Conservation (phyloP, 2,329 filamentous ascomycete genomes). For the Samsoniella hepiali region DNA sequence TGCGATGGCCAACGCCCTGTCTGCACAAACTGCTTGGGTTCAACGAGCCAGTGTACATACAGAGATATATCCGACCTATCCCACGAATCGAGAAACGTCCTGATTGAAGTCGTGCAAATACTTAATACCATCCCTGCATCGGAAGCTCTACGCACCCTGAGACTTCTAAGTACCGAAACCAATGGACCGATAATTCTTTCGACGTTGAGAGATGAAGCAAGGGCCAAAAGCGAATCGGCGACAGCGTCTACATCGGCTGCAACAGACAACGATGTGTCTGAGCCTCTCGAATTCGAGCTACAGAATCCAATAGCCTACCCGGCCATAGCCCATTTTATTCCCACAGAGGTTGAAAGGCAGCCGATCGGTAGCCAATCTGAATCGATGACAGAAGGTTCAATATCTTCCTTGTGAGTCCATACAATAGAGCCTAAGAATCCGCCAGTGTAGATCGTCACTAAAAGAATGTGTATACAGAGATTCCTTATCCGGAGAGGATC, state of each 20-base stretch:
- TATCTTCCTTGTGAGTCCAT: neutral
- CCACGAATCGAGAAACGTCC: conserved; percentile 16
- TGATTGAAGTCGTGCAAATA: conserved; percentile 26
- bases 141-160: conserved; percentile 23
- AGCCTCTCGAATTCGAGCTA: conserved; percentile 27
- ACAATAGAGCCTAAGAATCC: neutral
- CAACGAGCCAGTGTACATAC: conserved; percentile 22
- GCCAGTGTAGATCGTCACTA: neutral
- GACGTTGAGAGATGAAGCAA: conserved; percentile 18
- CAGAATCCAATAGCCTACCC: conserved; percentile 27
- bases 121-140: conserved; percentile 24
- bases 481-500: neutral
- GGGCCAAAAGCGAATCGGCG: neutral
- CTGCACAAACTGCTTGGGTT: conserved; percentile 23
- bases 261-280: conserved; percentile 3
- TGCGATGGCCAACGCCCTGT: conserved; percentile 24
- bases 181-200: conserved; percentile 26
- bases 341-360: neutral
- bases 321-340: conserved; percentile 15
- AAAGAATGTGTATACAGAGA: neutral
- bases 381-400: neutral
- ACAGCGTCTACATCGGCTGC: neutral
- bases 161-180: conserved; percentile 23
- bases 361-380: conserved; percentile 1
- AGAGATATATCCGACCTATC: conserved; percentile 20